Evolutionary conservation across 2,329 filamentous ascomycete species (phyloP).

Genomic region (Xylariomycetidae sp.): DNA sequence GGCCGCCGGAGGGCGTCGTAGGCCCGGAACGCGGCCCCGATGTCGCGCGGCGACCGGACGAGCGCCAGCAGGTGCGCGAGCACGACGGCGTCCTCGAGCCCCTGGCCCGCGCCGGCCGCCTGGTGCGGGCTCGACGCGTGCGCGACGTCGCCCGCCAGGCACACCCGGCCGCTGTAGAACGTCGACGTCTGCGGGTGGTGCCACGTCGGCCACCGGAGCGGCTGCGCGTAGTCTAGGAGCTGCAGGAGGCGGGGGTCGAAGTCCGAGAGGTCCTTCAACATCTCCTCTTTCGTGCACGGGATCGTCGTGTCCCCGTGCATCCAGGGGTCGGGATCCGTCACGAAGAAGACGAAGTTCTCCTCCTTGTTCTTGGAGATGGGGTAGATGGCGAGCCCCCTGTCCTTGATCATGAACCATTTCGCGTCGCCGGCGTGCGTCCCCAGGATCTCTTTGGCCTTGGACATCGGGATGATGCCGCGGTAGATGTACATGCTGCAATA

Average conservation of each 20-base stretch:
- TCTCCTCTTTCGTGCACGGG: slow-evolving; percentile 21
- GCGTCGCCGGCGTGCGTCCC: slow-evolving; percentile 23
- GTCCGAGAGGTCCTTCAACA: slow-evolving; percentile 18
- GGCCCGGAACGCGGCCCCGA: slow-evolving; percentile 18
- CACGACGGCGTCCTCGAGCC: slow-evolving; percentile 22
- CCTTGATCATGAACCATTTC: slow-evolving; percentile 23
- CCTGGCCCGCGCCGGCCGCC: slow-evolving; percentile 22
- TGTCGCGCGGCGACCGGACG: slow-evolving; percentile 11
- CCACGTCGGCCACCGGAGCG: slow-evolving; percentile 20
- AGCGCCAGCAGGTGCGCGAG: slow-evolving; percentile 19
- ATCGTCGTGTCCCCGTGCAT: slow-evolving; percentile 14
- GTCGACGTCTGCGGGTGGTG: slow-evolving; percentile 21
- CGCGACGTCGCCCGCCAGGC: slow-evolving; percentile 23
- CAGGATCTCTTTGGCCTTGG: slow-evolving; percentile 19
- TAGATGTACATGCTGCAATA: slow-evolving; percentile 27
- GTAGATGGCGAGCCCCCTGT: slow-evolving; percentile 17
- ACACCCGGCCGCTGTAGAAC: slow-evolving; percentile 17
- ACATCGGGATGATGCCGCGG: slow-evolving; percentile 25
- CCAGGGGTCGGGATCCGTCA: slow-evolving; percentile 15
- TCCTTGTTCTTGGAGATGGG: slow-evolving; percentile 21
- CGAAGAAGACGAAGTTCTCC: slow-evolving; percentile 22
- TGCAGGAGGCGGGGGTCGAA: slow-evolving; percentile 18
- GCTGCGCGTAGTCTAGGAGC: slow-evolving; percentile 20
- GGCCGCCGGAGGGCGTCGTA: slow-evolving; percentile 26
- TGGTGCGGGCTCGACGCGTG: slow-evolving; percentile 22